Evolutionary conservation across 2,329 filamentous ascomycete genomes (phyloP), one percentile per base, ranked within the genome.

Genomic region (Diaporthe nobilis): DNA sequence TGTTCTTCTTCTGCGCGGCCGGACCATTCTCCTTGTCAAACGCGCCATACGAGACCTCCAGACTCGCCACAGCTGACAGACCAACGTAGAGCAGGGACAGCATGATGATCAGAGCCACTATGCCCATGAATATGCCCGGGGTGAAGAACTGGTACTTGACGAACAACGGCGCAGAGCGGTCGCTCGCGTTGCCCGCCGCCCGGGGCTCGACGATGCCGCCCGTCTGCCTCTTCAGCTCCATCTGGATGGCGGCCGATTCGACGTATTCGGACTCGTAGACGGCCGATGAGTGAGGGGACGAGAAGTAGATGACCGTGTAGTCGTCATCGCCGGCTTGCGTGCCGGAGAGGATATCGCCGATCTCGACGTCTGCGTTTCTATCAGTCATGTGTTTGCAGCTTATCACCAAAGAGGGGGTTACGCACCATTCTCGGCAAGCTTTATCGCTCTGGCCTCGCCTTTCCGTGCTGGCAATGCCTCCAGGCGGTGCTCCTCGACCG

Each of bases 1-100:
- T 63, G 37, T 93, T 89, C 87, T 95, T 98, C 91, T 96, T 98
- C 85, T 97, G 94, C 44, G 94, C 94, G 51, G 92, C 88, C n/a
- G 95, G 94, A 0, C 95, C 95, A 88, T 95, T 98, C 80, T 98
- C 96, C 88, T 98, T 98, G 83, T 97, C 96, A 83, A 98, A 99
- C 2, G 97, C 95, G 78, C 94, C 95, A 84, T 98, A 98, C 1
- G 95, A 94, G 42, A 98, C 95, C 83, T 98, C 90, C 25, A 99
- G 88, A 79, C 95, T 96, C 9, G 90, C 87, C 17, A 98, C 88
- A 20, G 94, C 95, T 76, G 85, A 91, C 73, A 98, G 86, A 20
- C 94, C 97, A 74, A 96, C 92, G 79, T 93, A 93, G 8, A 98
- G 87, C 79, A 98, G 96, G 39, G 91, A 86, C 77, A 98, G 85